These are phyloP conservation scores for Colletotrichum horii DNA, from an alignment of 2,329 filamentous ascomycete species.

Conservation along the genomic window DNA sequence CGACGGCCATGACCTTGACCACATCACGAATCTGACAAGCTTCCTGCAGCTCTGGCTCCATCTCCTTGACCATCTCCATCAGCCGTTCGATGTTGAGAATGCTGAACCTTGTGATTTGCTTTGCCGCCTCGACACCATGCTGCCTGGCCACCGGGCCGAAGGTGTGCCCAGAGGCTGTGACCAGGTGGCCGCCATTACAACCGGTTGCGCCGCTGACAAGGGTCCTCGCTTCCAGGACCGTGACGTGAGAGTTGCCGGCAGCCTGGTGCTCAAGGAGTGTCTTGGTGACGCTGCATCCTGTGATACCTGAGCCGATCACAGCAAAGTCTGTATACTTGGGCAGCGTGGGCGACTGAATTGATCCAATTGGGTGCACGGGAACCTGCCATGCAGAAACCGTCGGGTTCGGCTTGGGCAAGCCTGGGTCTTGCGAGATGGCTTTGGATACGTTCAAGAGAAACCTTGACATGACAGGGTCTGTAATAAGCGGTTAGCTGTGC, in stretches of 20 bases:
- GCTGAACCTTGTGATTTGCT: slow-evolving; percentile 14
- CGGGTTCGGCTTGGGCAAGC: slow-evolving; percentile 37
- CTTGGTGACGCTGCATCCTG: slow-evolving; percentile 34
- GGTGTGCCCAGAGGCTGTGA: background rate
- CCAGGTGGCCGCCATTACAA: slow-evolving; percentile 32
- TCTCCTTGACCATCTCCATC: background rate
- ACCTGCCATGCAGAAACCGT: slow-evolving; percentile 35
- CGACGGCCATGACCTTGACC: slow-evolving; percentile 25
- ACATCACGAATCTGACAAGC: slow-evolving; percentile 9
- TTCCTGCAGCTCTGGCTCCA: slow-evolving; percentile 8
- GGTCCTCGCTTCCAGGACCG: slow-evolving; percentile 31
- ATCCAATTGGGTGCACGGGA: slow-evolving; percentile 24
- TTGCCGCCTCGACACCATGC: slow-evolving; percentile 15
- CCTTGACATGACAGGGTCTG: background rate
- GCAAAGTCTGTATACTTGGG: slow-evolving; percentile 29
- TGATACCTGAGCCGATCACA: slow-evolving; percentile 43
- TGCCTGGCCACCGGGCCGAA: background rate
- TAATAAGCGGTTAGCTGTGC: rapidly evolving
- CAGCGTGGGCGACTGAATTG: slow-evolving; percentile 1
- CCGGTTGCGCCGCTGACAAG: slow-evolving; percentile 33
- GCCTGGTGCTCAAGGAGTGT: slow-evolving; percentile 29
- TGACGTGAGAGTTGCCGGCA: slow-evolving; percentile 12
- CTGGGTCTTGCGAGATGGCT: slow-evolving; percentile 30
- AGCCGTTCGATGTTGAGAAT: background rate
- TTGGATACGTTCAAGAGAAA: background rate